A percentile compares a stretch with the other conserved stretches of the same genome.
Conservation (phyloP, 371 early-diverging fungal genomes). For the Mucor sp. region DNA sequence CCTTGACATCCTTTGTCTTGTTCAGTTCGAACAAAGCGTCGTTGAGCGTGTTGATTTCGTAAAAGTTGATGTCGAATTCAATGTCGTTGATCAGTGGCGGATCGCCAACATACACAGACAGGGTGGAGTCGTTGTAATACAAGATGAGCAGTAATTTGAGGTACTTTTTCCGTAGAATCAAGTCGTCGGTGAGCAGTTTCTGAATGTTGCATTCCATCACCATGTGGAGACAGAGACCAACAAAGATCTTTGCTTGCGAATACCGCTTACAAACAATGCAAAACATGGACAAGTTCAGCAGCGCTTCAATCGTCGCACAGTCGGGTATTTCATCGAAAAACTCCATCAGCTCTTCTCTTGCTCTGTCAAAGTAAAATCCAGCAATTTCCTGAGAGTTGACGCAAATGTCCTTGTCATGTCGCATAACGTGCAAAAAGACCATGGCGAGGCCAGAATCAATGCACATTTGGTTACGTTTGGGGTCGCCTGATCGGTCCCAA, state of each 20-base stretch:
- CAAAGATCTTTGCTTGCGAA: conserved; percentile 35
- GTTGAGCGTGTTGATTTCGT: conserved; percentile 26
- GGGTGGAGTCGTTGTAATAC: conserved; percentile 30
- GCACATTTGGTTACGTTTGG: conserved; percentile 31
- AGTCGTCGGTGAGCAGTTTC: conserved; percentile 19
- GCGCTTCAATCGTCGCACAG: conserved; percentile 28
- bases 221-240: conserved; percentile 32
- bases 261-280: conserved; percentile 30
- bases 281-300: conserved; percentile 35
- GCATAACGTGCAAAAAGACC: conserved; percentile 36
- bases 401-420: conserved; percentile 34
- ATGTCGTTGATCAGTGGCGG: conserved; percentile 19
- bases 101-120: conserved; percentile 22
- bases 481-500: conserved; percentile 33
- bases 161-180: conserved; percentile 20
- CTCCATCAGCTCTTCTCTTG: conserved; percentile 31
- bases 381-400: conserved; percentile 31
- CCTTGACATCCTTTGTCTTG: not conserved
- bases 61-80: conserved; percentile 34
- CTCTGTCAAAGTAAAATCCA: conserved; percentile 36
- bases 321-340: conserved; percentile 40
- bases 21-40: conserved; percentile 7
- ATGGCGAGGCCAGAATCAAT: conserved; percentile 37
- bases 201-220: conserved; percentile 25
- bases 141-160: conserved; percentile 30